These are phyloP conservation scores for Komagataella populi DNA, from an alignment of 805 yeast species.

Conservation along the genomic window DNA sequence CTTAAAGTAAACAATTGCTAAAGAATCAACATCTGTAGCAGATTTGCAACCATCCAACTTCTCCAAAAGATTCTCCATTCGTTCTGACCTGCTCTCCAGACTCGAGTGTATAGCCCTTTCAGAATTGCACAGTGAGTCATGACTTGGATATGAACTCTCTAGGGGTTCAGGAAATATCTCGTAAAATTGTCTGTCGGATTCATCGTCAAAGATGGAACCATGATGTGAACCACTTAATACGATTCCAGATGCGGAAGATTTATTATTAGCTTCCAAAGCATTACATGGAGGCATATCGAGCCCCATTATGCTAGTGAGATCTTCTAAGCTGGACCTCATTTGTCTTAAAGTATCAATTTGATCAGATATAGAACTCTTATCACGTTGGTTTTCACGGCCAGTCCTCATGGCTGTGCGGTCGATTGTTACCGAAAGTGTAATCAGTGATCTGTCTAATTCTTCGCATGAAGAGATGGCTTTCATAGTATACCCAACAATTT, in stretches of 20 bases:
- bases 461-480: constrained; percentile 24
- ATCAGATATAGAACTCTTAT: constrained; percentile 12
- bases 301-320: constrained; percentile 26
- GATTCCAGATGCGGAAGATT: constrained; percentile 11
- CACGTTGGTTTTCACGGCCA: constrained; percentile 21
- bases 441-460: constrained; percentile 20
- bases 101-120: not conserved
- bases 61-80: constrained; percentile 26
- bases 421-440: constrained; percentile 23
- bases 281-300: constrained; percentile 12
- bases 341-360: constrained; percentile 12
- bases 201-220: constrained; percentile 45
- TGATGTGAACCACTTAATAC: constrained; percentile 2
- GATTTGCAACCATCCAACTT: constrained; percentile 25
- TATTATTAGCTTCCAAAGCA: constrained; percentile 11
- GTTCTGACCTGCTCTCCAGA: constrained; percentile 17
- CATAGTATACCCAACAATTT: constrained; percentile 28
- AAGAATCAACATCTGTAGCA: constrained; percentile 34
- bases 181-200: constrained; percentile 54
- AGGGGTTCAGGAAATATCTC: constrained; percentile 14
- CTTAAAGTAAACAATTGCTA: constrained; percentile 33
- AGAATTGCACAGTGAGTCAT: not conserved
- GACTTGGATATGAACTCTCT: not conserved
- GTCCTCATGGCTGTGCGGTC: constrained; percentile 49
- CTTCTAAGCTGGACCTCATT: constrained; percentile 21